phyloP scores from a whole-genome alignment of 1,139 yeast genomes.

The Nadsonia starkeyi-henricii region DNA sequence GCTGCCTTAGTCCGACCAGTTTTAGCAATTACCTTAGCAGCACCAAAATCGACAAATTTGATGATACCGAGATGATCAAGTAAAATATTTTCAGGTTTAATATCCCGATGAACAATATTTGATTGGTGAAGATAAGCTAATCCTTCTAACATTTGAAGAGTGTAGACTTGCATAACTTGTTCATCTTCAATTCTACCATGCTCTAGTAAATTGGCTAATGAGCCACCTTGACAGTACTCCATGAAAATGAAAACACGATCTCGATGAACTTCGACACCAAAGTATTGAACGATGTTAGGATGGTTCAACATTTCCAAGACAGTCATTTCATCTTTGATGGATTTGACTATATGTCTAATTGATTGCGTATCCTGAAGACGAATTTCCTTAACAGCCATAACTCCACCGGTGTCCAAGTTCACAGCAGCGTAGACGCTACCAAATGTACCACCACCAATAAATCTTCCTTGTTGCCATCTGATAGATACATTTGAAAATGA shows the following conservation, averaged over 20 bases:
- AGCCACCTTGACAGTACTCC: conserved; percentile 97
- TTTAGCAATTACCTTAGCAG: conserved; percentile 85
- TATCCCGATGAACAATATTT: conserved; percentile 94
- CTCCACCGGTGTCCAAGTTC: conserved; percentile 87
- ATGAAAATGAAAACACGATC: conserved; percentile 90
- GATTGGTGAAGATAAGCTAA: conserved; percentile 86
- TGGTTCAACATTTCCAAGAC: conserved; percentile 89
- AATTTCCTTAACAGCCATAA: conserved; percentile 94
- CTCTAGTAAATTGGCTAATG: conserved; percentile 65
- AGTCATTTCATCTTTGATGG: conserved; percentile 91
- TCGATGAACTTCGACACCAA: conserved; percentile 93
- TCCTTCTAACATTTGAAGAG: conserved; percentile 90
- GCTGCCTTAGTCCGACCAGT: conserved; percentile 33
- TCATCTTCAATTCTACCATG: conserved; percentile 96
- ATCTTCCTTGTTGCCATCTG: conserved; percentile 94
- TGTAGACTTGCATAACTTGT: conserved; percentile 77
- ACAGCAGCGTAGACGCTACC: conserved; percentile 90
- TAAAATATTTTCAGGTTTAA: conserved; percentile 87
- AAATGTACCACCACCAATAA: conserved; percentile 91
- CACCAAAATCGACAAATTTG: conserved; percentile 94
- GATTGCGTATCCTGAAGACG: conserved; percentile 82
- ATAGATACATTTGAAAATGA: conserved; percentile 84
- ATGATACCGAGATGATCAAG: conserved; percentile 87
- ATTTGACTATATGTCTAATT: conserved; percentile 71
- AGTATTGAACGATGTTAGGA: conserved; percentile 91